Conservation (phyloP, 208 protist species). For the Porcisia hertigi region DNA sequence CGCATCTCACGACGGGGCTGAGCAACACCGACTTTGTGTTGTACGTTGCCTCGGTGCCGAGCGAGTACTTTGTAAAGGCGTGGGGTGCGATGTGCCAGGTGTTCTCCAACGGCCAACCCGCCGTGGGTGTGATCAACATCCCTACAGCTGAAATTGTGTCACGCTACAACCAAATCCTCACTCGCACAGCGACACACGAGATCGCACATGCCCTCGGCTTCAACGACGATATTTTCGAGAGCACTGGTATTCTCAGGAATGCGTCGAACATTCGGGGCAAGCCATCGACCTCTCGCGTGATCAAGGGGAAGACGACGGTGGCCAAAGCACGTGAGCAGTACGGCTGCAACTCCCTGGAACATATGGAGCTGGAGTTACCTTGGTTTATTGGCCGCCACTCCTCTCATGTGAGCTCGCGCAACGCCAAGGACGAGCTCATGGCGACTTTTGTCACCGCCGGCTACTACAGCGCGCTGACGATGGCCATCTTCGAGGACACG, state of each 20-base stretch:
- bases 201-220: constrained; percentile 87
- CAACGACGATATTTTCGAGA: constrained; percentile 11
- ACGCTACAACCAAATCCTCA: neutral
- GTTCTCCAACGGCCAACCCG: constrained; percentile 16
- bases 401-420: too few species aligned
- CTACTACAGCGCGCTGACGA: too few species aligned
- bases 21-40: too few species aligned
- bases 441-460: too few species aligned
- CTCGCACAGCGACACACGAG: constrained; percentile 67
- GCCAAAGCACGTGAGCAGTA: constrained; percentile 72
- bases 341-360: constrained; percentile 47
- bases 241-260: neutral
- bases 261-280: constrained; percentile 30
- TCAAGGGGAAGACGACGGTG: constrained; percentile 38
- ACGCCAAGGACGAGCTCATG: too few species aligned
- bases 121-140: constrained; percentile 58
- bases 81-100: too few species aligned
- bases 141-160: constrained; percentile 29
- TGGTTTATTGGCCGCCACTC: too few species aligned
- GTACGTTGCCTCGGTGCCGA: too few species aligned
- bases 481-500: too few species aligned
- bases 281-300: neutral
- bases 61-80: too few species aligned
- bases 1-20: too few species aligned
- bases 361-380: constrained; percentile 87